These are phyloP conservation scores for Capronia epimyces DNA, from an alignment of 2,329 filamentous ascomycete genomes.

Conservation along the genomic window DNA sequence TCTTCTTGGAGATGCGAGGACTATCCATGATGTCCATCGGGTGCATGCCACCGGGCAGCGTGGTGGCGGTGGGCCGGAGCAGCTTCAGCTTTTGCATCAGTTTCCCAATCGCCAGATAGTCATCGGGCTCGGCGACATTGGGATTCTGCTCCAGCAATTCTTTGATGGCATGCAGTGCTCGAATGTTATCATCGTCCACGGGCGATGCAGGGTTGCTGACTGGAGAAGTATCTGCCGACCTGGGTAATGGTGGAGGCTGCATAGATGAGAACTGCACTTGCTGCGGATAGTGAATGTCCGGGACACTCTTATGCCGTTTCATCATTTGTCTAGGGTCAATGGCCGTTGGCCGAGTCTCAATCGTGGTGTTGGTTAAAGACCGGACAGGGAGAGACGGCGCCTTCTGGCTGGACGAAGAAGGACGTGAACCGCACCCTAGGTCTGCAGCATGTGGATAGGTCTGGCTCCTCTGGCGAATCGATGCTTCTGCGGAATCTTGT, in stretches of 20 bases:
- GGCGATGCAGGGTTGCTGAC: conserved; percentile 55
- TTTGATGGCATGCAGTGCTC: conserved; percentile 74
- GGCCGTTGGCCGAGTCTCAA: conserved; percentile 29
- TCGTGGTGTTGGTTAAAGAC: conserved; percentile 26
- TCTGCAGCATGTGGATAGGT: conserved; percentile 65
- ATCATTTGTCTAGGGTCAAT: conserved; percentile 34
- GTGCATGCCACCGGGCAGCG: conserved; percentile 41
- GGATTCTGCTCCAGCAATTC: conserved; percentile 72
- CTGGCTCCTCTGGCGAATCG: conserved; percentile 76
- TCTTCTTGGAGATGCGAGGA: conserved; percentile 42
- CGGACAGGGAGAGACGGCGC: conserved; percentile 26
- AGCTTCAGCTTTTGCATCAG: conserved; percentile 81
- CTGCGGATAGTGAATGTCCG: conserved; percentile 43
- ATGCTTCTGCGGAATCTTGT: conserved; percentile 47
- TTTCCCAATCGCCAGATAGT: conserved; percentile 71
- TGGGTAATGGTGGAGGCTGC: conserved; percentile 37
- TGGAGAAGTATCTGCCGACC: conserved; percentile 42
- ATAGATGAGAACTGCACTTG: conserved; percentile 38
- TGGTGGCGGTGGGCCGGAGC: conserved; percentile 45
- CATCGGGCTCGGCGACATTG: conserved; percentile 67
- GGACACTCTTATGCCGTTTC: conserved; percentile 43
- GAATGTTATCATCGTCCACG: conserved; percentile 76
- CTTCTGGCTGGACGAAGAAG: conserved; percentile 32
- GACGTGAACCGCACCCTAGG: conserved; percentile 40
- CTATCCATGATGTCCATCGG: conserved; percentile 41